These are phyloP conservation scores for Phaseolus coccineus DNA, from an alignment of 331 rosid species.

Conservation along the genomic window DNA sequence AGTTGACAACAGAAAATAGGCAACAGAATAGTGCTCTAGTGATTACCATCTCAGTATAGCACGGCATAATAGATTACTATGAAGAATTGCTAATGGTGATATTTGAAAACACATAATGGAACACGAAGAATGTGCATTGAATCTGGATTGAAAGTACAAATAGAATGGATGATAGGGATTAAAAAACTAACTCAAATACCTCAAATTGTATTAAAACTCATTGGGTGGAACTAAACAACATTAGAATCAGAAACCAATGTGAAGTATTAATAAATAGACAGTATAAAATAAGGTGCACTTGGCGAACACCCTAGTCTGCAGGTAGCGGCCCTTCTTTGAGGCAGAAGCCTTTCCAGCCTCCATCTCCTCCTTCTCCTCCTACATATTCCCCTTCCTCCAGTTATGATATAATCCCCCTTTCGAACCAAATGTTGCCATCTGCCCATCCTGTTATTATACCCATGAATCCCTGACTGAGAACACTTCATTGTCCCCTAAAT, in stretches of 20 bases:
- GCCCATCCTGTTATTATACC: background rate
- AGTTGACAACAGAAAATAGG: background rate
- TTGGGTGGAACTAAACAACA: background rate
- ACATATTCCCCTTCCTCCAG: background rate
- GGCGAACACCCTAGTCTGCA: background rate
- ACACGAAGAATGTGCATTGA: background rate
- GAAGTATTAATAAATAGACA: background rate
- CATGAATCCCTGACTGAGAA: background rate
- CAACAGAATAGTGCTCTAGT: background rate
- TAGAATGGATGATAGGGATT: constrained; percentile 3
- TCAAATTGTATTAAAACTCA: background rate
- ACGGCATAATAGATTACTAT: background rate
- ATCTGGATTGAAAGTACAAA: constrained; percentile 1
- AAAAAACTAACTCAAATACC: background rate
- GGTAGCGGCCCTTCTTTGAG: background rate
- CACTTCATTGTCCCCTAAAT: background rate
- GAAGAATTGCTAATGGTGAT: background rate
- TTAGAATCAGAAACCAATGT: background rate
- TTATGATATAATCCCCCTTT: background rate
- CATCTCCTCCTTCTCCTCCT: background rate
- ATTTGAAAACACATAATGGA: background rate
- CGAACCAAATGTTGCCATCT: constrained; percentile 1
- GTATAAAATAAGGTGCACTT: background rate
- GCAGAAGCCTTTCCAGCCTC: background rate
- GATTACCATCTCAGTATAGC: background rate